Evolutionary conservation across 495 filamentous ascomycete species (phyloP).

Genomic region (Aspergillus steynii): DNA sequence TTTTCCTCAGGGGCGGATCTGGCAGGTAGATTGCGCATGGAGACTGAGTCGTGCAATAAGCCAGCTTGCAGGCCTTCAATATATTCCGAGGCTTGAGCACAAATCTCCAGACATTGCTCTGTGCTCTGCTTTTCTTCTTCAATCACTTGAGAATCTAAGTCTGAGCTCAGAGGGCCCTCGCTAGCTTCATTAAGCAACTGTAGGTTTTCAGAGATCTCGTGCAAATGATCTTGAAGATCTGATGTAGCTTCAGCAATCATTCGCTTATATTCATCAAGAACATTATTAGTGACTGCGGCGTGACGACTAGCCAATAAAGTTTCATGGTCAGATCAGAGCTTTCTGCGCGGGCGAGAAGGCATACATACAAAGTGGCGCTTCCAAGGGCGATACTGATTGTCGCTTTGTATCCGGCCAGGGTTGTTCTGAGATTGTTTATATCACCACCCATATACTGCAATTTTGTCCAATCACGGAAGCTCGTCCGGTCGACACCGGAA

Average conservation of each 20-base stretch:
- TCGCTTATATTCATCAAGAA: constrained; percentile 31
- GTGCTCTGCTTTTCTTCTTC: constrained; percentile 35
- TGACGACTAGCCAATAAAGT: constrained; percentile 21
- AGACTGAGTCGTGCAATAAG: constrained; percentile 11
- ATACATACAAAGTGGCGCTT: constrained; percentile 32
- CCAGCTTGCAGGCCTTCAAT: constrained; percentile 22
- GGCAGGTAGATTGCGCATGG: no score
- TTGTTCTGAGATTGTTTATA: constrained; percentile 27
- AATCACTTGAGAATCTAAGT: constrained; percentile 24
- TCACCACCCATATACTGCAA: constrained; percentile 31
- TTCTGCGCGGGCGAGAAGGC: neutral
- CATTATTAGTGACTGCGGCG: constrained; percentile 25
- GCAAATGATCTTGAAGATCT: constrained; percentile 32
- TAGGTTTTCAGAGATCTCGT: constrained; percentile 27
- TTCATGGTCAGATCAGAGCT: neutral
- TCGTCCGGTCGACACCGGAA: constrained; percentile 24
- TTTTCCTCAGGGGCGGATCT: no score
- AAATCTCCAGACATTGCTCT: constrained; percentile 37
- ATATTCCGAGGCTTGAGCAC: constrained; percentile 26
- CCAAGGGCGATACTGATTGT: constrained; percentile 33
- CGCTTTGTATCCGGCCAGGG: constrained; percentile 33
- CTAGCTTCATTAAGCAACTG: constrained; percentile 14
- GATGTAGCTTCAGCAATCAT: constrained; percentile 31
- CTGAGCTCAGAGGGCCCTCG: neutral
- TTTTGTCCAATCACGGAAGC: constrained; percentile 35